A percentile compares a stretch with the other conserved stretches of the same genome.
Evolutionary conservation across 768 basidiomycete genomes (phyloP).

Genomic region (Suillus variegatus): DNA sequence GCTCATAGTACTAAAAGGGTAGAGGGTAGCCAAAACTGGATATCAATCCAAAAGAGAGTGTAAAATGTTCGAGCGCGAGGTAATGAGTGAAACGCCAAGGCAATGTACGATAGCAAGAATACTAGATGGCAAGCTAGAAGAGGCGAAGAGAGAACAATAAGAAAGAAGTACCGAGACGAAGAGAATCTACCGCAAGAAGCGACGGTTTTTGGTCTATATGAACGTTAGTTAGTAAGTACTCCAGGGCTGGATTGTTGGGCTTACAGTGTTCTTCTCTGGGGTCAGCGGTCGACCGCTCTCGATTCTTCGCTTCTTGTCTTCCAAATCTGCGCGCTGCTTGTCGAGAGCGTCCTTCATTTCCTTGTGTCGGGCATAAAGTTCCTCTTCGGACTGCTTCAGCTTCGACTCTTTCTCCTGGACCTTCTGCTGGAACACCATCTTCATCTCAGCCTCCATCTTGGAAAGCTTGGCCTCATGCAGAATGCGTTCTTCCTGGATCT

Average conservation of each 20-base stretch:
- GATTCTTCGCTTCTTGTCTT: conserved; percentile 97
- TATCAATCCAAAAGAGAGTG: conserved; percentile 63
- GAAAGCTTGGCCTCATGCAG: conserved; percentile 96
- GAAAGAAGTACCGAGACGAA: conserved; percentile 8
- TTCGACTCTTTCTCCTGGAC: conserved; percentile 99
- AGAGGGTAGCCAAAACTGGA: conserved; percentile 47
- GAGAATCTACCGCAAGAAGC: conserved; percentile 35
- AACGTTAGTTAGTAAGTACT: conserved; percentile 15
- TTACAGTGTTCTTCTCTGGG: conserved; percentile 87
- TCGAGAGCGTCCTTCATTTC: conserved; percentile 99
- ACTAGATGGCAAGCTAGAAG: conserved; percentile 39
- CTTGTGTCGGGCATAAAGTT: conserved; percentile 96
- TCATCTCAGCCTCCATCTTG: conserved; percentile 99
- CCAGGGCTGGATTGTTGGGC: conserved; percentile 30
- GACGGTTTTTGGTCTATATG: conserved; percentile 36
- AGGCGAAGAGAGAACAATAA: conserved; percentile 31
- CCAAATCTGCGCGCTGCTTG: conserved; percentile 92
- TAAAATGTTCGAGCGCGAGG: conserved; percentile 45
- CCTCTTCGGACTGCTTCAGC: conserved; percentile 98
- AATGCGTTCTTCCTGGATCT: conserved; percentile 94
- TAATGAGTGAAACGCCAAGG: conserved; percentile 35
- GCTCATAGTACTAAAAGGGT: conserved; percentile 47
- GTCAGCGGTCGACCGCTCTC: conserved; percentile 94
- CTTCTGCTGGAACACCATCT: conserved; percentile 99
- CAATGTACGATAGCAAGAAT: conserved; percentile 45